Percentiles rank a stretch among this genome's conserved stretches.
These are phyloP conservation scores for Endoconidiophora laricicola DNA, from an alignment of 2,329 filamentous ascomycete genomes.

Conservation along the genomic window DNA sequence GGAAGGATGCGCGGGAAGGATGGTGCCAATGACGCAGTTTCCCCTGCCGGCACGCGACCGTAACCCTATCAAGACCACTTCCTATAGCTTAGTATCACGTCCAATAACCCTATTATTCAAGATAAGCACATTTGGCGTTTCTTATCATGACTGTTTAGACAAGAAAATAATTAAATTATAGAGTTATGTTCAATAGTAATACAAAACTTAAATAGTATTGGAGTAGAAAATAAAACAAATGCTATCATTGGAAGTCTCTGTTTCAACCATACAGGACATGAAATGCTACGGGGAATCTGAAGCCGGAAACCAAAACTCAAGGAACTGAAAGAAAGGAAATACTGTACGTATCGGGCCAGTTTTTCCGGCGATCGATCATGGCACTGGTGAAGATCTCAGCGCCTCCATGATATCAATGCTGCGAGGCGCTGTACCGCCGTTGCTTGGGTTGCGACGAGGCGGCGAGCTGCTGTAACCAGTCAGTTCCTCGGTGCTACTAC, in stretches of 20 bases:
- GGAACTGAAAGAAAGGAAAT: too few relatives aligned
- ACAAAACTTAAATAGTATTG: too few relatives aligned
- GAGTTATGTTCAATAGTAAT: too few relatives aligned
- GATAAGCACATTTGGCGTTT: too few relatives aligned
- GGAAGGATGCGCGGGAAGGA: background rate
- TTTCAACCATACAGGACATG: too few relatives aligned
- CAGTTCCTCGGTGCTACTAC: conserved; percentile 7
- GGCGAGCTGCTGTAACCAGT: background rate
- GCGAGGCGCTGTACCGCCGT: background rate
- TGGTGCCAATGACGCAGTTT: conserved; percentile 1
- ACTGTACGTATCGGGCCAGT: background rate
- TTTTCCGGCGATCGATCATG: background rate
- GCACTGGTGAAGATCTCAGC: background rate
- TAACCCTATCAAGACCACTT: background rate
- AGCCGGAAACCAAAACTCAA: too few relatives aligned
- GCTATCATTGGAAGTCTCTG: too few relatives aligned
- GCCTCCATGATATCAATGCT: conserved; percentile 1
- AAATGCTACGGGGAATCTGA: too few relatives aligned
- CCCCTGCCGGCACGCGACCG: background rate
- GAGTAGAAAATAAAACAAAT: too few relatives aligned
- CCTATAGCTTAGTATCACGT: too few relatives aligned
- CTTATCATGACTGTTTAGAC: too few relatives aligned
- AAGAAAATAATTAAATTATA: too few relatives aligned
- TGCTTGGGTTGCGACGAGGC: background rate
- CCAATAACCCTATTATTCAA: background rate